Evolutionary conservation across 495 filamentous ascomycete species (phyloP), one percentile per base, ranked within the genome.

Genomic region (Rostrohypoxylon terebratum): DNA sequence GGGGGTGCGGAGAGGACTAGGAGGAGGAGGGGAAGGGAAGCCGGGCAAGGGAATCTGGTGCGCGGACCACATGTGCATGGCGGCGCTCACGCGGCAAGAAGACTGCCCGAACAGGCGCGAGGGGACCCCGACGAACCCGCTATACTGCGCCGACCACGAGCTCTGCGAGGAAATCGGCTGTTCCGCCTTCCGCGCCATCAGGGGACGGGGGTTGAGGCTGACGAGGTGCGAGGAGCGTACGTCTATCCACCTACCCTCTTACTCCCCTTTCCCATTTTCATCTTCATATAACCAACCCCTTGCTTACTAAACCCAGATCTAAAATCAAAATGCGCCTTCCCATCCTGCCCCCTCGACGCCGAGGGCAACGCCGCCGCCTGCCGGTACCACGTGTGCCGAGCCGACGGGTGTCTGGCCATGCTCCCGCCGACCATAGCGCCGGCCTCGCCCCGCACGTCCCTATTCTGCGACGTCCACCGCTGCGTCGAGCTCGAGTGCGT

Each of bases 51-150:
- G 51, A 2, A 4, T 55, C 2, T 72, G 69, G 69, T 72, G 69
- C 63, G 69, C 63, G 4, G 69, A 72, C 33, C 69, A 72, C 51
- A 67, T 67, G 63, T 72, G 69, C 34, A 45, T 67, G 63, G 63
- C 63, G 31, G 69, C 69, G 28, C 59, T 72, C 7, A n/a, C 64
- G n/a, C 58, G 69, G 0, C 69, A 59, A 25, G 69, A 62, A 8
- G 63, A 63, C 42, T 72, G 69, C 40, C 50, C 3, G 4, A 54
- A 53, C 4, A 28, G 63, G 2, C 69, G 69, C 48, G 58, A 72
- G 58, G 69, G 69, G 21, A 42, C 63, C 8, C 28, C 63, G 4
- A 16, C 20, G 28, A 72, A 72, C 5, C 63, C 59, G 9, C 0
- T 69, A 45, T 61, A 65, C 34, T 69, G 70, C 55, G 45, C 53